Evolutionary conservation across 2,329 filamentous ascomycete species (phyloP), one percentile per base, ranked within the genome.

Genomic region (Myriosclerotinia curreyana): DNA sequence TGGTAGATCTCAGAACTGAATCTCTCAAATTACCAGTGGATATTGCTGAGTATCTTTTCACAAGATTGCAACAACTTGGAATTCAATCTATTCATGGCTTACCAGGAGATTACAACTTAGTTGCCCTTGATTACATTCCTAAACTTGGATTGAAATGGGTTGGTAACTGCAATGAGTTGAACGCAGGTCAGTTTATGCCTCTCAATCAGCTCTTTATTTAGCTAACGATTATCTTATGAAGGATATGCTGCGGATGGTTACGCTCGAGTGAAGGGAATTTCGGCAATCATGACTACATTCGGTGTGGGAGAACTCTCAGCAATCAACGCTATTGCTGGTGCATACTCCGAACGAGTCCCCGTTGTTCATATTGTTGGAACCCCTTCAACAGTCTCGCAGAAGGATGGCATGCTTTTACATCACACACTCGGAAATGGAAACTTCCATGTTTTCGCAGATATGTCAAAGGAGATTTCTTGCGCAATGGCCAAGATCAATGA

Each of bases 161-260:
- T 49, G 84, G 84, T 64, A 90, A 86, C 73, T 84, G 85, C 69
- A 91, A 91, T 72, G 88, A 91, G 75, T 81, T 91, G 65, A 91
- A 91, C 73, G 88, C 88, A 53, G 85, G 86, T 86, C 71, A 75
- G 80, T 59, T 36, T 38, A 15, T 22, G 3, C 38, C 20, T 36
- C 20, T 28, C 5, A 38, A 14, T 38, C n/a, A 54, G 17, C 17
- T 14, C 34, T 62, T 53, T 6, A 20, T 22, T 31, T 34, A 42
- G 31, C 9, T 62, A 36, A 62, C 22, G 46, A 36, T 22, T 8
- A 22, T 36, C 28, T 44, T 25, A 3, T 42, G 8, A 31, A 84
- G 88, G 86, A 22, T 92, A 92, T 71, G 89, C 89, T 36, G 88
- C 90, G n/a, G 90, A 92, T 77, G 90, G 89, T 31, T 92, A 92